phyloP scores from a whole-genome alignment of 1,284 basidiomycete species.

The Takashimella tepidaria region DNA sequence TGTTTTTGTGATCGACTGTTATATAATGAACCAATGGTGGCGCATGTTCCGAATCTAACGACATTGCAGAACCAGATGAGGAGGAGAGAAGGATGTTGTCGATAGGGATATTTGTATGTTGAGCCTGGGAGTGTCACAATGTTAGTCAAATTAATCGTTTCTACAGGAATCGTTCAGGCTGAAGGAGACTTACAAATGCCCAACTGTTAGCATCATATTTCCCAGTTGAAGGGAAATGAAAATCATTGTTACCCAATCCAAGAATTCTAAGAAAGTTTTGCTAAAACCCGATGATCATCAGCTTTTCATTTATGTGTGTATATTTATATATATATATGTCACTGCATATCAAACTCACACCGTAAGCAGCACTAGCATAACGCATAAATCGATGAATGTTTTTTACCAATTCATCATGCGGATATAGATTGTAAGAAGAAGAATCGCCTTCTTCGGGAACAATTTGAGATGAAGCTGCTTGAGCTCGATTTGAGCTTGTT shows the following conservation, averaged over 20 bases:
- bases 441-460: constrained; percentile 11
- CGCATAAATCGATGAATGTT: constrained; percentile 52
- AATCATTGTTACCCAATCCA: constrained; percentile 49
- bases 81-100: constrained; percentile 51
- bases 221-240: constrained; percentile 50
- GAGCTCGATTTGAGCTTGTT: constrained; percentile 12
- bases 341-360: constrained; percentile 29
- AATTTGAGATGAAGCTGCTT: constrained; percentile 3
- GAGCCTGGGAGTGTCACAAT: constrained; percentile 23
- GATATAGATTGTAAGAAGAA: constrained; percentile 40
- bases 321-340: no score
- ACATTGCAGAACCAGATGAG: constrained; percentile 25
- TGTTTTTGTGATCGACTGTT: constrained; percentile 49
- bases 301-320: not conserved
- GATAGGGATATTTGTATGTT: constrained; percentile 51
- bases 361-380: constrained; percentile 50
- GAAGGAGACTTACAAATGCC: constrained; percentile 46
- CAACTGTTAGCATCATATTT: constrained; percentile 50
- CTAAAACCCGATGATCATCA: constrained; percentile 15
- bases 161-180: constrained; percentile 9
- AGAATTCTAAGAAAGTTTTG: constrained; percentile 51
- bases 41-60: constrained; percentile 32
- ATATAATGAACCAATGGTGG: constrained; percentile 51
- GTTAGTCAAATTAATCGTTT: not conserved
- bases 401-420: constrained; percentile 46